A percentile compares a stretch with the other conserved stretches of the same genome.
Evolutionary conservation across 768 basidiomycete genomes (phyloP).

Genomic region (Podaxis carcinomalis): DNA sequence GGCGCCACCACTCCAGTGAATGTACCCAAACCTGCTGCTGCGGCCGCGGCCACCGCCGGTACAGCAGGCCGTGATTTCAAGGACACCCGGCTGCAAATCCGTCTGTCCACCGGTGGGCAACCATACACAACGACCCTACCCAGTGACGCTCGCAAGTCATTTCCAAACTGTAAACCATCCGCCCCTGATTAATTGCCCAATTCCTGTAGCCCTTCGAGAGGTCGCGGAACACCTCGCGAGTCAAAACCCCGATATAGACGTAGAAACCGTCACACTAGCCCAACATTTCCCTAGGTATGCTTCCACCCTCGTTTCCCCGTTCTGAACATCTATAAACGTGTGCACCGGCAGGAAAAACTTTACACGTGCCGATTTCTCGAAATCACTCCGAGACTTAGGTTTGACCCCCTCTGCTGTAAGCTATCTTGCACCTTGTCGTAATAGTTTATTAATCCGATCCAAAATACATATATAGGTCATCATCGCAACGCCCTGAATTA

Average conservation of each 20-base stretch:
- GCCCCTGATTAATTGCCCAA: slow-evolving; percentile 1
- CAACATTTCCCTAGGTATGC: slow-evolving; percentile 82
- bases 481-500: slow-evolving; percentile 39
- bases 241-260: slow-evolving; percentile 64
- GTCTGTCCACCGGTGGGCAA: slow-evolving; percentile 74
- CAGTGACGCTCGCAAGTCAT: slow-evolving; percentile 69
- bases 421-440: slow-evolving; percentile 8
- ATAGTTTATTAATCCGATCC: slow-evolving; percentile 4
- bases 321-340: not conserved
- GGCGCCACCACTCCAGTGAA: slow-evolving; percentile 19
- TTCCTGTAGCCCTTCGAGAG: slow-evolving; percentile 61
- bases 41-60: slow-evolving; percentile 33
- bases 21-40: slow-evolving; percentile 25
- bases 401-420: slow-evolving; percentile 88
- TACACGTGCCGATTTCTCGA: slow-evolving; percentile 65
- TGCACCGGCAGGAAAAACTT: slow-evolving; percentile 66
- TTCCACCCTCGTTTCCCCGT: not conserved
- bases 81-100: slow-evolving; percentile 87
- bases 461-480: slow-evolving; percentile 38
- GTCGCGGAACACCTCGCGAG: slow-evolving; percentile 87
- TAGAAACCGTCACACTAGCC: slow-evolving; percentile 73
- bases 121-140: slow-evolving; percentile 78
- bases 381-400: slow-evolving; percentile 77
- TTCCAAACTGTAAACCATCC: not conserved
- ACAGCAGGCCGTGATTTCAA: slow-evolving; percentile 73